These are phyloP conservation scores for Backusella morwellensis DNA, from an alignment of 192 early-diverging fungal genomes.

Conservation along the genomic window DNA sequence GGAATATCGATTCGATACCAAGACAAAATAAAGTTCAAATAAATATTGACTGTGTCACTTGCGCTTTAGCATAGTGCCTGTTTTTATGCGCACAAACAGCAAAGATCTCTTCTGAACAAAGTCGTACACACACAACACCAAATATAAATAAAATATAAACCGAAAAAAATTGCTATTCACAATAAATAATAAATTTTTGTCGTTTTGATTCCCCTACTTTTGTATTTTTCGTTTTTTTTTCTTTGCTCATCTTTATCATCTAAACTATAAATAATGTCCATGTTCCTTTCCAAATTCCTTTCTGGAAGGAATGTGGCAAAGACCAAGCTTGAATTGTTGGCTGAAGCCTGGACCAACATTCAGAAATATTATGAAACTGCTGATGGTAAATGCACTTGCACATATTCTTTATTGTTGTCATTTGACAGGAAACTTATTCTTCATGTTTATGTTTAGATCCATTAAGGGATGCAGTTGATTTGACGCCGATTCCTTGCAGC, in stretches of 20 bases:
- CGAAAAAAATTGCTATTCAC: background rate
- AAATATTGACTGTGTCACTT: background rate
- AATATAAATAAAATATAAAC: background rate
- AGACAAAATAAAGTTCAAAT: background rate
- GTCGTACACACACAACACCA: background rate
- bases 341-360: constrained; percentile 31
- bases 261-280: constrained; percentile 16
- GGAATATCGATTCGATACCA: background rate
- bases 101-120: background rate
- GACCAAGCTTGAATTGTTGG: constrained; percentile 31
- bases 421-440: background rate
- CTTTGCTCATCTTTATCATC: background rate
- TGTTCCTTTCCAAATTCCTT: constrained; percentile 38
- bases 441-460: constrained; percentile 19
- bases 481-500: constrained; percentile 31
- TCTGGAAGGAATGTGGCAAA: constrained; percentile 36
- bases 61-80: background rate
- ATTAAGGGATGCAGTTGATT: constrained; percentile 36
- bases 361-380: constrained; percentile 39
- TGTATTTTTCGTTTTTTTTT: background rate
- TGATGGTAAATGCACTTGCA: constrained; percentile 12
- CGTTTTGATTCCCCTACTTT: background rate
- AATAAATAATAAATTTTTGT: background rate
- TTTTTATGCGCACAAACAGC: background rate
- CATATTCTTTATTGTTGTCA: background rate